Conservation (phyloP, 176 grass and related monocot species). For the Carex parvula region DNA sequence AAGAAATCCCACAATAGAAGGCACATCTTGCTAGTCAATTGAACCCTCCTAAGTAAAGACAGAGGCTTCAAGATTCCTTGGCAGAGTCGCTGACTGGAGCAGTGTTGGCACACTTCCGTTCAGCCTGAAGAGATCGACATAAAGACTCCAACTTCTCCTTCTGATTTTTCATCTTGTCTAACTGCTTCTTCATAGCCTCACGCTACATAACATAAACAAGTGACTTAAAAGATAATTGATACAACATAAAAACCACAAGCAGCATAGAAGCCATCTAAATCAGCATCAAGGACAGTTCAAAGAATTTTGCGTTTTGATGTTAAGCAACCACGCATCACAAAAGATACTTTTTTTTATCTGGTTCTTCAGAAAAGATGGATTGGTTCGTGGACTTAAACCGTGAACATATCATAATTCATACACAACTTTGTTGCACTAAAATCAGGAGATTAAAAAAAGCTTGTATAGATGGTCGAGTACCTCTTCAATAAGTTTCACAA, state of each 20-base stretch:
- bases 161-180: slow-evolving; percentile 84
- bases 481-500: slow-evolving; percentile 91
- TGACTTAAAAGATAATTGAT: not conserved
- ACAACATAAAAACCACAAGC: not conserved
- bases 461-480: slow-evolving; percentile 33
- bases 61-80: slow-evolving; percentile 4
- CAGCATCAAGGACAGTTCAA: slow-evolving; percentile 1
- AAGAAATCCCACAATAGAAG: slow-evolving; percentile 2
- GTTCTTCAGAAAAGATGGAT: not conserved
- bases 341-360: not conserved
- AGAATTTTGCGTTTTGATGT: not conserved
- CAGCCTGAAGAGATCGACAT: slow-evolving; percentile 76
- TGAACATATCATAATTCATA: not conserved
- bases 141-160: slow-evolving; percentile 96
- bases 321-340: not conserved
- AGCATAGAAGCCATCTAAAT: not conserved
- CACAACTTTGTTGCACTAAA: not conserved
- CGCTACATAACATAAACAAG: slow-evolving; percentile 41
- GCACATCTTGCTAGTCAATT: not conserved
- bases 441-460: not conserved
- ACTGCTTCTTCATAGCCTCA: slow-evolving; percentile 78
- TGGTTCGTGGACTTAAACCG: not conserved
- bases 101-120: slow-evolving; percentile 52
- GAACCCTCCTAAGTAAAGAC: not conserved
- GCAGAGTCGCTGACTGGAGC: slow-evolving; percentile 20